Evolutionary conservation across 2,329 filamentous ascomycete genomes (phyloP).

Genomic region (Hypocreales sp.): DNA sequence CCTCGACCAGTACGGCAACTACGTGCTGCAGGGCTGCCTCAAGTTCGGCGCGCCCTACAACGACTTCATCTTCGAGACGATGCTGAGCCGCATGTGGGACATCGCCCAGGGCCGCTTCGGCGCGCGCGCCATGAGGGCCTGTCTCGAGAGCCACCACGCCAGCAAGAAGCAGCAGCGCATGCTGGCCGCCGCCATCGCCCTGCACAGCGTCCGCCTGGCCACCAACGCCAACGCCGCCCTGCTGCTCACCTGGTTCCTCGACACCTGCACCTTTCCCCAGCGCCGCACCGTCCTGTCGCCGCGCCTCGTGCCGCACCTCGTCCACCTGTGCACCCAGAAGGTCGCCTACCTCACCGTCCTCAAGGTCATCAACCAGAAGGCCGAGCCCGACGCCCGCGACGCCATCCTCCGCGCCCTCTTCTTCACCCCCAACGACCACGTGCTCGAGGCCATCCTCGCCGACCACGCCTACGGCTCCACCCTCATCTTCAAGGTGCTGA

Average conservation of each 20-base stretch:
- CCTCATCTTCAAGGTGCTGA: slow-evolving; percentile 95
- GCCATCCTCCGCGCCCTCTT: slow-evolving; percentile 82
- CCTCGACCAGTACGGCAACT: slow-evolving; percentile 96
- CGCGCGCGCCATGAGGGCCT: slow-evolving; percentile 90
- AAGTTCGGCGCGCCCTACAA: slow-evolving; percentile 83
- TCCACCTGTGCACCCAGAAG: slow-evolving; percentile 95
- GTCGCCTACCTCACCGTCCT: slow-evolving; percentile 93
- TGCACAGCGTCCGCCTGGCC: slow-evolving; percentile 90
- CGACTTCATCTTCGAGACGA: slow-evolving; percentile 95
- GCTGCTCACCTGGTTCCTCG: slow-evolving; percentile 91
- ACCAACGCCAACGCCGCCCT: slow-evolving; percentile 93
- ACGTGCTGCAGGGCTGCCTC: slow-evolving; percentile 90
- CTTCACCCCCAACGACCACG: slow-evolving; percentile 75
- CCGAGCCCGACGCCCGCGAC: slow-evolving; percentile 83
- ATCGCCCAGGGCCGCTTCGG: slow-evolving; percentile 86
- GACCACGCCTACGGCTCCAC: slow-evolving; percentile 90
- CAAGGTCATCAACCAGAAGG: slow-evolving; percentile 96
- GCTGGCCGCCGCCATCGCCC: slow-evolving; percentile 85
- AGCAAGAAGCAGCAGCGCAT: slow-evolving; percentile 92
- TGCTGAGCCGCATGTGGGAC: slow-evolving; percentile 90
- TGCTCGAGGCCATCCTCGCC: slow-evolving; percentile 76
- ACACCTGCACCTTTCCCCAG: slow-evolving; percentile 90
- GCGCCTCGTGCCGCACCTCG: slow-evolving; percentile 78
- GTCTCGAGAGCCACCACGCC: slow-evolving; percentile 86
- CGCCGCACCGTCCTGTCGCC: slow-evolving; percentile 85